A percentile compares a stretch with the other conserved stretches of the same genome.
Conservation (phyloP, 371 early-diverging fungal genomes). For the Mortierella sp. region DNA sequence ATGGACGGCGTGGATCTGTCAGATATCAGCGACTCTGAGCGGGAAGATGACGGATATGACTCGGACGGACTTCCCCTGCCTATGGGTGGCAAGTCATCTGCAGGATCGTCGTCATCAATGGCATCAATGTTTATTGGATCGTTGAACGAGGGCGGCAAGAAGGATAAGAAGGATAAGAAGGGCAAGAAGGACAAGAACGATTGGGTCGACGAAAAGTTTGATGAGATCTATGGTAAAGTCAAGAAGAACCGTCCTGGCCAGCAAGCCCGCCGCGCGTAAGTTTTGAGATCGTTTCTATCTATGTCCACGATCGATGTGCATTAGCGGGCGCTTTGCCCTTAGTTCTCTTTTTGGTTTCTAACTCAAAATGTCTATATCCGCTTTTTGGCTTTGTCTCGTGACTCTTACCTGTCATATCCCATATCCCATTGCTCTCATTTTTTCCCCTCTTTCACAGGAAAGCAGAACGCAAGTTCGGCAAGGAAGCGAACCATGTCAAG, state of each 20-base stretch:
- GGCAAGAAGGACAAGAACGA: slow-evolving; percentile 62
- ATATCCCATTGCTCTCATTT: neutral
- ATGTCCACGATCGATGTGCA: neutral
- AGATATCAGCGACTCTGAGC: slow-evolving; percentile 33
- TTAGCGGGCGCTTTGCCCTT: neutral
- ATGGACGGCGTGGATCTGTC: slow-evolving; percentile 37
- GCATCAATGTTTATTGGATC: slow-evolving; percentile 53
- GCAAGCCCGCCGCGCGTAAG: slow-evolving; percentile 59
- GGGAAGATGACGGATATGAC: slow-evolving; percentile 52
- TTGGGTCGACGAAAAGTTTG: slow-evolving; percentile 60
- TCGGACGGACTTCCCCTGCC: slow-evolving; percentile 53
- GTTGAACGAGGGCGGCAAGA: slow-evolving; percentile 40
- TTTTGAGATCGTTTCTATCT: neutral
- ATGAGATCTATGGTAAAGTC: slow-evolving; percentile 58
- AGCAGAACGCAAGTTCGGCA: slow-evolving; percentile 63
- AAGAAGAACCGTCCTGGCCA: slow-evolving; percentile 65
- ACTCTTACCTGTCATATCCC: neutral
- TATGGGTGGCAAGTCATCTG: slow-evolving; percentile 28
- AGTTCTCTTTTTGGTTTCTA: slow-evolving; percentile 2
- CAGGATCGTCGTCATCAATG: slow-evolving; percentile 17
- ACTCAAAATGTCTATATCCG: neutral
- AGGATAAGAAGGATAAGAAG: slow-evolving; percentile 57
- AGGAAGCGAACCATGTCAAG: slow-evolving; percentile 75
- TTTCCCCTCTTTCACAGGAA: slow-evolving; percentile 20
- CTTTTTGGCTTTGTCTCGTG: slow-evolving; percentile 2